Base-by-base conservation (phyloP, 2,329 filamentous ascomycete genomes). In the Epichloe typhina region DNA sequence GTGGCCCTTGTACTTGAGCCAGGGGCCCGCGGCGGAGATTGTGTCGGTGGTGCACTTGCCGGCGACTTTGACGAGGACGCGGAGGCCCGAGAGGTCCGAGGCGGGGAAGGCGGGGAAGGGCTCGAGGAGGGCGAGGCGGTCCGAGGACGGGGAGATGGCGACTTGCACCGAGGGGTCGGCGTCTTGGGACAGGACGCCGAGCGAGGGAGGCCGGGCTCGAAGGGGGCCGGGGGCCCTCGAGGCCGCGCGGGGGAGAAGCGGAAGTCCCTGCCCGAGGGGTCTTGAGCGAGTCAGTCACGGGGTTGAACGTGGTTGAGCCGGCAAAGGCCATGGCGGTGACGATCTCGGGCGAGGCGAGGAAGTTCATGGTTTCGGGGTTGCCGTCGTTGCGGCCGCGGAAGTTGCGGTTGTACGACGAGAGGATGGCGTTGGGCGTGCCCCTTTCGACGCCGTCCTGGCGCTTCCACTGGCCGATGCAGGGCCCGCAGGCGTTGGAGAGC, bases 1-100 rank as follows among this genome's bases (percentile, higher is more conserved):
- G 69, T 98, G 93, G 55, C 93, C 93, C 76, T 97, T 97, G 81
- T 97, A 98, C 72, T 97, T 97, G 59, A 98, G 80, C 91, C 91
- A 97, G 15, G 91, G 91, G 5, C 91, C 91, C 1, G 91, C 91
- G 36, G 91, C 91, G 38, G 90, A 97, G 69, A 98, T 98, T 60
- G 93, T 97, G 70, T 98, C 93, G 42, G 93, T 98, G 52, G 93
- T 98, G 76, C 93, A 98, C 72, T 98, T 95, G 57, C 93, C 93
- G 56, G 90, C 86, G 56, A 97, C 86, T 72, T 97, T 97, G 75
- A 95, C 91, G 15, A 98, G 83, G 17, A 98, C 89, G 48, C 83
- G 83, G 46, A 98, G 80, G 31, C 80, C 82, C 41, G 76, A 72
- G 33, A 97, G 78, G 50, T 98, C 90, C 2, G 73, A 70, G 43